Evolutionary conservation across 345 rosid species (phyloP).

Genomic region (Toxicodendron radicans): DNA sequence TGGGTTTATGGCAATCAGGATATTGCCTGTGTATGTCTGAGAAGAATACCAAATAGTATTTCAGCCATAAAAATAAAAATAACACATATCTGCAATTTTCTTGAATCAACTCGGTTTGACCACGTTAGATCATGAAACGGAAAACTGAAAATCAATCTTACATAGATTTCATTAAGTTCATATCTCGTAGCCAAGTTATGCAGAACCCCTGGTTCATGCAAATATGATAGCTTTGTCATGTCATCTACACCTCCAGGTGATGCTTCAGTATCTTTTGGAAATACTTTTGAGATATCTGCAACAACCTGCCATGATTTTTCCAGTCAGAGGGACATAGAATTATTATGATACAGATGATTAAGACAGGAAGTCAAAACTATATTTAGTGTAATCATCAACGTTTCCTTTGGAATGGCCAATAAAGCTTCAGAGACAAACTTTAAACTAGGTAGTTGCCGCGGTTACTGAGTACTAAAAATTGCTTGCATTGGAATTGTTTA

Average conservation of each 20-base stretch:
- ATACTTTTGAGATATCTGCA: constrained; percentile 74
- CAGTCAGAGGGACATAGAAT: constrained; percentile 9
- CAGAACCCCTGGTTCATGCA: constrained; percentile 98
- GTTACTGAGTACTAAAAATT: background rate
- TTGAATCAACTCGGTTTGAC: constrained; percentile 15
- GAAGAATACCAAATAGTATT: constrained; percentile 19
- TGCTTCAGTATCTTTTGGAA: constrained; percentile 95
- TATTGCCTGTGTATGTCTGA: constrained; percentile 98
- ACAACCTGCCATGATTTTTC: constrained; percentile 59
- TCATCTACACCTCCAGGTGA: constrained; percentile 99
- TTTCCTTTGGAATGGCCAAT: constrained; percentile 19
- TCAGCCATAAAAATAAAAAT: constrained; percentile 20
- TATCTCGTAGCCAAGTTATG: constrained; percentile 91
- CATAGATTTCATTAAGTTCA: constrained; percentile 97
- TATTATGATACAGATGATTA: constrained; percentile 1
- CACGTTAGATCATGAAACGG: constrained; percentile 12
- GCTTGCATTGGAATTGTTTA: constrained; percentile 6
- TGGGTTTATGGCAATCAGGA: constrained; percentile 96
- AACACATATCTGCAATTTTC: constrained; percentile 11
- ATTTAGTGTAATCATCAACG: constrained; percentile 8
- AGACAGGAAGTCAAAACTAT: background rate
- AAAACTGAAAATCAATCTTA: constrained; percentile 39
- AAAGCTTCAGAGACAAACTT: constrained; percentile 12
- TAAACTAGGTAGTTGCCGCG: constrained; percentile 8
- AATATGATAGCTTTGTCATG: constrained; percentile 98